Base-by-base conservation (phyloP, 768 basidiomycete species). In the Trametes punicea region DNA sequence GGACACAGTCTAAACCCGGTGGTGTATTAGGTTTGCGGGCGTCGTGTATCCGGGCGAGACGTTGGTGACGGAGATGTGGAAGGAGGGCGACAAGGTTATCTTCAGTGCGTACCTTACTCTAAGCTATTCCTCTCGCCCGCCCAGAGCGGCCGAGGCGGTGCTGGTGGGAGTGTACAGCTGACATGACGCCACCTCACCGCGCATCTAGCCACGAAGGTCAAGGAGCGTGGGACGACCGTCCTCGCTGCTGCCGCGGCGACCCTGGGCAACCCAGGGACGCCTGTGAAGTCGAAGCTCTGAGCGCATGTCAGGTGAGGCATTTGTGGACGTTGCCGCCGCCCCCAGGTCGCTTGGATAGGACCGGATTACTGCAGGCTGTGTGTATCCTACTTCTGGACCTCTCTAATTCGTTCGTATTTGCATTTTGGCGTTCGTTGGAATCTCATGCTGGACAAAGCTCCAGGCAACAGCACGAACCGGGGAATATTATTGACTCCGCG, bases 1-100 rank as follows among this genome's bases (percentile, higher is more conserved):
- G 36, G 33, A 36, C 16, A 23, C 29, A 4, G n/a, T 9, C 48
- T 55, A 21, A 57, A 18, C 46, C 49, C 25, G 36, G 21, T 16
- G 21, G 20, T 30, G 41, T 52, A 23, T 59, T 42, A 89, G 89
- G 30, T 96, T 98, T 71, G 83, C 88, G 0, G 93, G 93, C 3
- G 84, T 92, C 2, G 93, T 98, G 21, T 95, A 88, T 68, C 97
- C 96, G 2, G 96, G 95, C 0, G 94, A 98, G 73, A 98, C 96
- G 2, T 79, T 98, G 49, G 77, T 93, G 13, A 99, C 96, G 0
- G 85, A 92, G 69, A 98, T 98, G 96, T 99, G 97, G 97, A 97
- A 94, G 70, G 93, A 97, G 64, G 90, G 87, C 2, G 71, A 80
- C 58, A 97, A 85, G 73, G 86, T 98, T 51, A 84, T 98, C 46